phyloP scores from a whole-genome alignment of 108 stramenopile species.

The Aurantiochytrium sp. region DNA sequence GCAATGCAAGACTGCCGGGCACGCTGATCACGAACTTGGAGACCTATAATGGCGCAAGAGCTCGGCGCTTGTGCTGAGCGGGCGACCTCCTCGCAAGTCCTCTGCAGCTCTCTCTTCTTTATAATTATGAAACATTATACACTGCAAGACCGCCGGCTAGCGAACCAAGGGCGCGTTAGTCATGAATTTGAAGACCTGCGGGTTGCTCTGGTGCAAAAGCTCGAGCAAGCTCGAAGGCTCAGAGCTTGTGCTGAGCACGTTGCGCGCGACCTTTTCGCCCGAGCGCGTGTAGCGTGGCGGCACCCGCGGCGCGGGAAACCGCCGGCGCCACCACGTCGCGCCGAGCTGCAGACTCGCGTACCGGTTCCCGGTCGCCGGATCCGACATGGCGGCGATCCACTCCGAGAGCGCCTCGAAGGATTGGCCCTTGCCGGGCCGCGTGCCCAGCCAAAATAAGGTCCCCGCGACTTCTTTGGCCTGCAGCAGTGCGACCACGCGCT shows the following conservation, averaged over 20 bases:
- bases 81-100: too few relatives aligned
- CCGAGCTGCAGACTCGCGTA: neutral
- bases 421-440: neutral
- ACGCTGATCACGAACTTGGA: too few relatives aligned
- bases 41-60: too few relatives aligned
- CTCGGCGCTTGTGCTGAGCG: too few relatives aligned
- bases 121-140: too few relatives aligned
- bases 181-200: neutral
- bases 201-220: neutral
- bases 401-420: neutral
- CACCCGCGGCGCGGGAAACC: neutral
- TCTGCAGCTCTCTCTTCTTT: too few relatives aligned
- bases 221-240: neutral
- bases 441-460: neutral
- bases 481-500: neutral
- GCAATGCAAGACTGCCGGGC: too few relatives aligned
- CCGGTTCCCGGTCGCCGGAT: neutral
- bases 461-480: neutral
- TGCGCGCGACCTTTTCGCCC: neutral
- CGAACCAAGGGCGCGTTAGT: too few relatives aligned
- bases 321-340: neutral
- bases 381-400: neutral
- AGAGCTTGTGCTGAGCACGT: neutral
- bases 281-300: neutral
- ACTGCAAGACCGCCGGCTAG: too few relatives aligned